phyloP scores from a whole-genome alignment of 306 rosid genomes.

The Medicago arabica region DNA sequence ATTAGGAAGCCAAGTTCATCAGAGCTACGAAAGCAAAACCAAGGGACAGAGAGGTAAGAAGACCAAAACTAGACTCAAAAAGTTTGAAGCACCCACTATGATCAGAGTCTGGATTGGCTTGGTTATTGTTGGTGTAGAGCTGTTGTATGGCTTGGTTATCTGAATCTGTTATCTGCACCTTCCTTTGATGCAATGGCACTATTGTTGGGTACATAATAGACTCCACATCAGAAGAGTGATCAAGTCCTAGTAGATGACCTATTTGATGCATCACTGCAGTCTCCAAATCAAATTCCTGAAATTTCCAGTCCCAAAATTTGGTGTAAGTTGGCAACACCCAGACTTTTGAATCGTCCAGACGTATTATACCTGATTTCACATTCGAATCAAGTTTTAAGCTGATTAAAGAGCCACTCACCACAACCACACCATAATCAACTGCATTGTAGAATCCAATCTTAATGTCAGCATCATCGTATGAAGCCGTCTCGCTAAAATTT shows the following conservation, averaged over 20 bases:
- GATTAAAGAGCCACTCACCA: neutral
- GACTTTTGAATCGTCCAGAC: neutral
- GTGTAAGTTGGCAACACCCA: neutral
- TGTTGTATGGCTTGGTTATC: neutral
- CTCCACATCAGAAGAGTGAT: neutral
- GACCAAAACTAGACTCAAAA: neutral
- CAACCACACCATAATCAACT: neutral
- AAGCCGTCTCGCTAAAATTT: neutral
- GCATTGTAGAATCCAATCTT: conserved; percentile 8
- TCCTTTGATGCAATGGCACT: neutral
- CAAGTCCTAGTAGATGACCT: conserved; percentile 12
- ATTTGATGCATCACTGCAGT: neutral
- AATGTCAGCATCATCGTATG: neutral
- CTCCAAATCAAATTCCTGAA: neutral
- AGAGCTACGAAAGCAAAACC: neutral
- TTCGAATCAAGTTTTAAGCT: neutral
- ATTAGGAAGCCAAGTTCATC: neutral
- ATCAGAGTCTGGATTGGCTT: neutral
- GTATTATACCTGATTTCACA: neutral
- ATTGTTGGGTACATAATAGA: conserved; percentile 4
- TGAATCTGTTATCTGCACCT: neutral
- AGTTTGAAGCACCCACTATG: neutral
- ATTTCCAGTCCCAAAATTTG: neutral
- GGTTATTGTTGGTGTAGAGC: neutral
- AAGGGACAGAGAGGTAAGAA: neutral